Conservation (phyloP, 1,139 yeast species). For the Ogataea hybrid region DNA sequence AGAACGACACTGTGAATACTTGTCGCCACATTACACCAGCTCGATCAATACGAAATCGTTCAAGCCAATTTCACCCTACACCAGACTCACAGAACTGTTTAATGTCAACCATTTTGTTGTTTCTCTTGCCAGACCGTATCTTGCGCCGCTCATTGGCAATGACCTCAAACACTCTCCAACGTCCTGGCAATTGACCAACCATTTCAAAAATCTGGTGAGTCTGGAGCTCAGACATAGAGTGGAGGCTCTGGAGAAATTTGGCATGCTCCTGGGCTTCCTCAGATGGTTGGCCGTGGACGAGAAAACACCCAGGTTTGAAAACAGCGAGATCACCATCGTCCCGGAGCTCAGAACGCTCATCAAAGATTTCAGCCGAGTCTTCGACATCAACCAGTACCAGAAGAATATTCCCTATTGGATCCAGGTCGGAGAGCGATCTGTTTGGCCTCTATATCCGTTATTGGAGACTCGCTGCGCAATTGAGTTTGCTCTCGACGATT, state of each 20-base stretch:
- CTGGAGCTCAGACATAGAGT: conserved; percentile 83
- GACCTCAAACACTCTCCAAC: conserved; percentile 66
- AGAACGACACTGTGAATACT: conserved; percentile 32
- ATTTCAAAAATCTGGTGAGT: conserved; percentile 42
- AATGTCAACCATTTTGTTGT: conserved; percentile 91
- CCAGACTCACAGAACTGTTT: conserved; percentile 84
- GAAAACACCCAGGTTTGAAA: conserved; percentile 68
- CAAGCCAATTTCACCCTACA: conserved; percentile 43
- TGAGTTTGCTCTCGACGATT: conserved; percentile 84
- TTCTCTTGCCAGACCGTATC: conserved; percentile 87
- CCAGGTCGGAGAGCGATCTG: conserved; percentile 84
- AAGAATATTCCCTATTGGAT: conserved; percentile 89
- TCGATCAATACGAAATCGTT: conserved; percentile 13
- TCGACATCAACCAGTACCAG: conserved; percentile 66
- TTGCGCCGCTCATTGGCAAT: conserved; percentile 83
- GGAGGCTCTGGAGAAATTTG: conserved; percentile 74
- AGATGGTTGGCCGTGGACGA: conserved; percentile 86
- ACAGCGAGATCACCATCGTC: conserved; percentile 81
- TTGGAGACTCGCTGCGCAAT: conserved; percentile 87
- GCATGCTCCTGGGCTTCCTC: conserved; percentile 67
- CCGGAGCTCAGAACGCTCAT: conserved; percentile 76
- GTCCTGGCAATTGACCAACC: conserved; percentile 42
- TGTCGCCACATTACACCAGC: conserved; percentile 49
- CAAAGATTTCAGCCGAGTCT: conserved; percentile 66
- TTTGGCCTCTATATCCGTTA: conserved; percentile 89